Base-by-base conservation (phyloP, 108 stramenopile genomes). In the Phaeodactylum tricornutum region DNA sequence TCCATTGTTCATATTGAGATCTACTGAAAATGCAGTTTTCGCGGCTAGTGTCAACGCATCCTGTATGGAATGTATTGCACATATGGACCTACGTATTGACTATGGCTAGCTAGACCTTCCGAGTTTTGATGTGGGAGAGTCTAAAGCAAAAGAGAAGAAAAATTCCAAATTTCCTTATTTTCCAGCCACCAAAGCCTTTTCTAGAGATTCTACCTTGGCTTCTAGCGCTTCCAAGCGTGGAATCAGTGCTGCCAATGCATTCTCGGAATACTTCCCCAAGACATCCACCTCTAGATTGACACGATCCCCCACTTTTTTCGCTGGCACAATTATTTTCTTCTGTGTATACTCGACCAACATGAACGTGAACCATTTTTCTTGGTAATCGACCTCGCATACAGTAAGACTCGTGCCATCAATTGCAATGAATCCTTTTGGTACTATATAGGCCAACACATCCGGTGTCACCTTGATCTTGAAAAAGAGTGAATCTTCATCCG, bases 301-400 rank as follows among this genome's bases (percentile, higher is more conserved):
- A 25, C 55, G 62, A 26, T 67, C 84, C 0, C 91, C 93, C 7
- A 80, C 58, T 24, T 35, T 37, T 57, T 93, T 93, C 23, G 29
- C 24, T 0, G 94, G 92, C 11, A 97, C 57, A 24, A 93, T 74
- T 42, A 97, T 92, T 40, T 87, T 72, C 75, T 84, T 82, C 65
- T 99, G 98, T 0, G 98, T 99, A 62, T 97, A 95, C 43, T 92
- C 89, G n/a, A 99, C 80, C 53, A 99, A 71, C 98, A 99, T 99
- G 72, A 99, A 92, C 4, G 89, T 89, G 56, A 99, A 99, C 75
- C 87, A 92, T 26, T 74, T 53, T 21, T 74, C 77, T 16, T 53
- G 60, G 4, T 23, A 55, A 26, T 68, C 55, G 16, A 64, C 76
- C 29, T 93, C 74, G 9, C 92, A 92, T 3, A 99, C 94, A 7